These are phyloP conservation scores for Margaritispora aquatica DNA, from an alignment of 495 filamentous ascomycete genomes.

Conservation along the genomic window DNA sequence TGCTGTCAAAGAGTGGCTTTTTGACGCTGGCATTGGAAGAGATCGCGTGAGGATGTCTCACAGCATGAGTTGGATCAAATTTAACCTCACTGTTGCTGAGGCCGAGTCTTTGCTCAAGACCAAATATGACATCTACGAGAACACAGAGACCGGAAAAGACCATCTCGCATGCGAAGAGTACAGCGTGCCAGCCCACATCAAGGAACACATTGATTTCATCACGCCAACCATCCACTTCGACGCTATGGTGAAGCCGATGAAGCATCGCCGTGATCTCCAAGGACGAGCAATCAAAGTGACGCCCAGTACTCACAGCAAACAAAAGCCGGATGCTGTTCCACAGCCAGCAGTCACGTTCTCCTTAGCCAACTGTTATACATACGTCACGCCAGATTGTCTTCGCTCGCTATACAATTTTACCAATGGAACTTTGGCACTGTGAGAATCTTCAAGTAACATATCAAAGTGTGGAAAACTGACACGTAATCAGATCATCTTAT, in stretches of 20 bases:
- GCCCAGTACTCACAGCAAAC: neutral
- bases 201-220: slow-evolving; percentile 52
- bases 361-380: slow-evolving; percentile 17
- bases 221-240: slow-evolving; percentile 21
- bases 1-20: slow-evolving; percentile 9
- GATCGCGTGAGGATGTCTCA: slow-evolving; percentile 9
- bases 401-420: slow-evolving; percentile 17
- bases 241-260: slow-evolving; percentile 11
- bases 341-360: slow-evolving; percentile 17
- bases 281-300: slow-evolving; percentile 7
- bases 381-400: slow-evolving; percentile 21
- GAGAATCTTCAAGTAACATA: neutral
- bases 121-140: slow-evolving; percentile 50
- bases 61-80: slow-evolving; percentile 5
- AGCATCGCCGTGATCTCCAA: slow-evolving; percentile 23
- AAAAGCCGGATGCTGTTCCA: slow-evolving; percentile 1
- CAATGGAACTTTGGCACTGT: slow-evolving; percentile 14
- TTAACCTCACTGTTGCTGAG: slow-evolving; percentile 45
- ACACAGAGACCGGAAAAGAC: slow-evolving; percentile 34
- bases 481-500: slow-evolving; percentile 14
- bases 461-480: neutral
- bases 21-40: slow-evolving; percentile 4
- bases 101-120: slow-evolving; percentile 50
- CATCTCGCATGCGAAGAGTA: slow-evolving; percentile 36
- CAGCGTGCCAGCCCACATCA: slow-evolving; percentile 44